Conservation (phyloP, 805 yeast species). For the Starmera pachycereana region DNA sequence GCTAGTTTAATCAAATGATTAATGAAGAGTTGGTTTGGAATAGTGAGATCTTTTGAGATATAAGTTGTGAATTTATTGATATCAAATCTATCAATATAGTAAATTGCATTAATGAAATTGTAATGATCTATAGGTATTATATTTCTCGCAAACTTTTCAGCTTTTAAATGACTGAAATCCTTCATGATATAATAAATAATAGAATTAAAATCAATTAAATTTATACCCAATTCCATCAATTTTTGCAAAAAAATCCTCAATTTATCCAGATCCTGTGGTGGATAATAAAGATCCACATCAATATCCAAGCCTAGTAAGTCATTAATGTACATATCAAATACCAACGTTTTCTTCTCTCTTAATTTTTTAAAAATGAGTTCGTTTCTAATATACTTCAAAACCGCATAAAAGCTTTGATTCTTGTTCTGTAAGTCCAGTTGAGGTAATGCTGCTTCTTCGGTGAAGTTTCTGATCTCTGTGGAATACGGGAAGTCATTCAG, state of each 20-base stretch:
- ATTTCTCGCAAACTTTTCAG: slow-evolving; percentile 9
- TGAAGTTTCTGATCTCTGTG: slow-evolving; percentile 9
- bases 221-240: slow-evolving; percentile 4
- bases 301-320: slow-evolving; percentile 9
- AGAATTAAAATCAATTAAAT: slow-evolving; percentile 5
- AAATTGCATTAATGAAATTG: slow-evolving; percentile 14
- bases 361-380: slow-evolving; percentile 11
- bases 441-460: slow-evolving; percentile 8
- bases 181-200: slow-evolving; percentile 16
- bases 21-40: slow-evolving; percentile 5
- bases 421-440: slow-evolving; percentile 11
- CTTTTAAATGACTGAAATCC: slow-evolving; percentile 12
- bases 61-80: slow-evolving; percentile 7
- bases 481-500: slow-evolving; percentile 16
- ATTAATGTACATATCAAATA: slow-evolving; percentile 11
- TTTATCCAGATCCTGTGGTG: slow-evolving; percentile 15
- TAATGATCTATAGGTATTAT: slow-evolving; percentile 2
- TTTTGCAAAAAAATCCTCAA: slow-evolving; percentile 7
- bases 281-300: slow-evolving; percentile 9
- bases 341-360: slow-evolving; percentile 5
- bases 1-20: slow-evolving; percentile 13
- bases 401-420: slow-evolving; percentile 12
- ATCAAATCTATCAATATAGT: slow-evolving; percentile 17
- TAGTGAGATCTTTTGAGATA: slow-evolving; percentile 6
- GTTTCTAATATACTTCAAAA: slow-evolving; percentile 13